phyloP scores from a whole-genome alignment of 148 eudicot species.

The Silene uniflora region DNA sequence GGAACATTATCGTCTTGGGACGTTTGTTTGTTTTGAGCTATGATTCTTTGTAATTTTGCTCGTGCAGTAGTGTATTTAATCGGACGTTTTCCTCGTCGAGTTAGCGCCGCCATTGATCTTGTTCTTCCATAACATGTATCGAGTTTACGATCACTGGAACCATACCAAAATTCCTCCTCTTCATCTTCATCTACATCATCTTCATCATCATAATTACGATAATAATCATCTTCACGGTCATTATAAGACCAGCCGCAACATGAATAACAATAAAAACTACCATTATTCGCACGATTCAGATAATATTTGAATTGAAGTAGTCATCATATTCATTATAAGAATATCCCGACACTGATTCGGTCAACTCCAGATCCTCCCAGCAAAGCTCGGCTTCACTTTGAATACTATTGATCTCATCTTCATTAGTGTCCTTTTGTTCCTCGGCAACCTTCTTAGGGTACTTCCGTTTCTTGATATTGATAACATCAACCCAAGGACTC shows the following conservation, averaged over 20 bases:
- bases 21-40: background rate
- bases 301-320: too few relatives aligned
- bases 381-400: background rate
- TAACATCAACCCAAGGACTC: background rate
- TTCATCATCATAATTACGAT: too few relatives aligned
- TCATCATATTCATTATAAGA: too few relatives aligned
- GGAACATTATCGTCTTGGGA: too few relatives aligned
- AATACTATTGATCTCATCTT: too few relatives aligned
- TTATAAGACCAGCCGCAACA: too few relatives aligned
- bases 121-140: background rate
- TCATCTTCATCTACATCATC: background rate
- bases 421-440: background rate
- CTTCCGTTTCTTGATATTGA: background rate
- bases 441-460: background rate
- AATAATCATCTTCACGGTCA: too few relatives aligned
- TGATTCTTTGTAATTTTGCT: background rate
- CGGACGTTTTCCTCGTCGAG: background rate
- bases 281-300: too few relatives aligned
- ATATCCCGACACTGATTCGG: background rate
- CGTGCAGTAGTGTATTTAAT: background rate
- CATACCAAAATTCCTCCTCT: background rate
- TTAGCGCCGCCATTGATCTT: background rate
- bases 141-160: background rate
- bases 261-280: too few relatives aligned
- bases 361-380: background rate